These are phyloP conservation scores for Physaria fendleri DNA, from an alignment of 345 rosid genomes.

Conservation along the genomic window DNA sequence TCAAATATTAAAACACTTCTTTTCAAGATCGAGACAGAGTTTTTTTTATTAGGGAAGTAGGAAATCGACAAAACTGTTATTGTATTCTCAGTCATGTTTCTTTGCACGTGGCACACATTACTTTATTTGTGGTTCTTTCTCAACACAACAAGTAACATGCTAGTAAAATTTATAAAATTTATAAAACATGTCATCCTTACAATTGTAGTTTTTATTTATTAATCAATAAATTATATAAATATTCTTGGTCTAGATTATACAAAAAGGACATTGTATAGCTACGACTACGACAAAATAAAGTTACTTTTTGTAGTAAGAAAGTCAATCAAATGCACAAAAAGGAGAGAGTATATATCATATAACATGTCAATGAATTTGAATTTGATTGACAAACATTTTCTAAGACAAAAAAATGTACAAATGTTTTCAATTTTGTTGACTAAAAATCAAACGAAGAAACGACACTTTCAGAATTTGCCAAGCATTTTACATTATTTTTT, in stretches of 20 bases:
- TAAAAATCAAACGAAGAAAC: background rate
- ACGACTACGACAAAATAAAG: background rate
- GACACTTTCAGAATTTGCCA: background rate
- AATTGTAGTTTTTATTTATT: no score
- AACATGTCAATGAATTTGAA: slow-evolving; percentile 21
- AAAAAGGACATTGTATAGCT: background rate
- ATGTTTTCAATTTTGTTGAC: background rate
- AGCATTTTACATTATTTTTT: background rate
- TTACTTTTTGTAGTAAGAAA: background rate
- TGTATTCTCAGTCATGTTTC: background rate
- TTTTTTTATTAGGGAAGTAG: background rate
- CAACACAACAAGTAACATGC: background rate
- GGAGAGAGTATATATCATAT: background rate
- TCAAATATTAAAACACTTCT: background rate
- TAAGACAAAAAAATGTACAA: background rate
- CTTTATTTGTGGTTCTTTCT: background rate
- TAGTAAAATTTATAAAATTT: no score
- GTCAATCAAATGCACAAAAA: background rate
- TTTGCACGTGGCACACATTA: slow-evolving; percentile 1
- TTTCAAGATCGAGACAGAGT: background rate
- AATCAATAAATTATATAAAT: background rate
- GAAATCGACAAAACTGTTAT: background rate
- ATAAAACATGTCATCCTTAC: no score
- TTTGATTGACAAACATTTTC: background rate
- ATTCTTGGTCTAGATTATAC: background rate